A percentile compares a stretch with the other conserved stretches of the same genome.
Conservation (phyloP, 2,329 filamentous ascomycete genomes). For the Pseudonectria foliicola region DNA sequence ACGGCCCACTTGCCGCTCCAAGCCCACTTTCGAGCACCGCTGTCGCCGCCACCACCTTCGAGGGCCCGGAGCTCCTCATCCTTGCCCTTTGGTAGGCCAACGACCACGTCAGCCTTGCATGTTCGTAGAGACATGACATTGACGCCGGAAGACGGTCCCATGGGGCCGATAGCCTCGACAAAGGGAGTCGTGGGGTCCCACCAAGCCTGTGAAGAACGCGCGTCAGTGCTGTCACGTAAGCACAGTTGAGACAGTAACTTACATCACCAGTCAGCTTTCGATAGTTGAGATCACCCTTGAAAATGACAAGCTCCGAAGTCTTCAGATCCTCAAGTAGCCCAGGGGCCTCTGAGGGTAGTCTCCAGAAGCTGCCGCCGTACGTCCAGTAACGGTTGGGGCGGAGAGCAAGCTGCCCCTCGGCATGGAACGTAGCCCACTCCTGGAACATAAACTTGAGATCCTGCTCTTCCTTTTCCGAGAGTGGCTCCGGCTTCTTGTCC, state of each 20-base stretch:
- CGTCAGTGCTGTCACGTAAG: constrained; percentile 6
- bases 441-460: constrained; percentile 72
- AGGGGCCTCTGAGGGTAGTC: constrained; percentile 62
- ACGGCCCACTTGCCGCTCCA: constrained; percentile 97
- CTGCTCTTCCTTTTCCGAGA: constrained; percentile 59
- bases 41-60: constrained; percentile 64
- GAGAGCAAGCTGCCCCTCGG: constrained; percentile 75
- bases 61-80: constrained; percentile 70
- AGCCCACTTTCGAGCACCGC: constrained; percentile 74
- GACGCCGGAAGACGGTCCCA: constrained; percentile 74
- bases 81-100: constrained; percentile 72
- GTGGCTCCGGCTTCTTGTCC: constrained; percentile 49
- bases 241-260: constrained; percentile 26
- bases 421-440: constrained; percentile 73
- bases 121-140: constrained; percentile 84
- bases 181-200: constrained; percentile 91
- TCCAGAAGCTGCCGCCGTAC: constrained; percentile 78
- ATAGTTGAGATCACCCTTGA: constrained; percentile 98
- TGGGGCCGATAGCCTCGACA: constrained; percentile 71
- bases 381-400: constrained; percentile 92
- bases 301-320: constrained; percentile 79
- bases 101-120: constrained; percentile 94
- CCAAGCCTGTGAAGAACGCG: constrained; percentile 20
- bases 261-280: constrained; percentile 87
- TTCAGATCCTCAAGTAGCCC: constrained; percentile 71